These are phyloP conservation scores for Sclerotinia subarctica DNA, from an alignment of 2,329 filamentous ascomycete genomes.

Conservation along the genomic window DNA sequence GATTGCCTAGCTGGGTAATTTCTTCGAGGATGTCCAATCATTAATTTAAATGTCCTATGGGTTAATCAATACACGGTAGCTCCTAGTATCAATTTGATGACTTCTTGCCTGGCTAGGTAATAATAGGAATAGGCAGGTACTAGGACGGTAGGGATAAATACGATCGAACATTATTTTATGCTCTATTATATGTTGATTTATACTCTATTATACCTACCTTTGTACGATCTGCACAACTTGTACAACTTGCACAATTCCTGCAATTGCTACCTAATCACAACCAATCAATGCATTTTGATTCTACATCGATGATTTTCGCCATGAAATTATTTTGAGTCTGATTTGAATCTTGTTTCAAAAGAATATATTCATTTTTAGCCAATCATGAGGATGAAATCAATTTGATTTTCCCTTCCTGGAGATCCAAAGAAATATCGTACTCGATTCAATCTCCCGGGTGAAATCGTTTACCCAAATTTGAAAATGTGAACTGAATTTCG, in stretches of 20 bases:
- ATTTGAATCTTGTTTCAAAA: slow-evolving; percentile 4
- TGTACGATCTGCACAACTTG: too few relatives aligned
- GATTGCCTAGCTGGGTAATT: not conserved
- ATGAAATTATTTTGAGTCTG: slow-evolving; percentile 12
- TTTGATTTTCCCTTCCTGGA: not conserved
- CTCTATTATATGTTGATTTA: too few relatives aligned
- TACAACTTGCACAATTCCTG: not conserved
- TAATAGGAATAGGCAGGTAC: not conserved
- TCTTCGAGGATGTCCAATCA: not conserved
- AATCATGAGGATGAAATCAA: not conserved
- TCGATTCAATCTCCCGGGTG: slow-evolving; percentile 2
- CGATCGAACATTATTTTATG: not conserved
- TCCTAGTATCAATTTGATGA: too few relatives aligned
- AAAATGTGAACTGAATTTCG: not conserved
- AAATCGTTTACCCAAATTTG: not conserved
- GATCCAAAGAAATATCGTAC: not conserved
- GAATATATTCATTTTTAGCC: slow-evolving; percentile 8
- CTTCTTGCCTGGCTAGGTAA: too few relatives aligned
- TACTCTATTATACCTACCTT: too few relatives aligned
- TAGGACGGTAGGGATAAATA: not conserved
- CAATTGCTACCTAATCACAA: not conserved
- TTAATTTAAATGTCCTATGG: not conserved
- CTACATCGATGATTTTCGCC: not conserved
- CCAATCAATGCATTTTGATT: not conserved
- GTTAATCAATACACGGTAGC: too few relatives aligned